Conservation (phyloP, 495 filamentous ascomycete species). For the Aspergillus haitiensis region DNA sequence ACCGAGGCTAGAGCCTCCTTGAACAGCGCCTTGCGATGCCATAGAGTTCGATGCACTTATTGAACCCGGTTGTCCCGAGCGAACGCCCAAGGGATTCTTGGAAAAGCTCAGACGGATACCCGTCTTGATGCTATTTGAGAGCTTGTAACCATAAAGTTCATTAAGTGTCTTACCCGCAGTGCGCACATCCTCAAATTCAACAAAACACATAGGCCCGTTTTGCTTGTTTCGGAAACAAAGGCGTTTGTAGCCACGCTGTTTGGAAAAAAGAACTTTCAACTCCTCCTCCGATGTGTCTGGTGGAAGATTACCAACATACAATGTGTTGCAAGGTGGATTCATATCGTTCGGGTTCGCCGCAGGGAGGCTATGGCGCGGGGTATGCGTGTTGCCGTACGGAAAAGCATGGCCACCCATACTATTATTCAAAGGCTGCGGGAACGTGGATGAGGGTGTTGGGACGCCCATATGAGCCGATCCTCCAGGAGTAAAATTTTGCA, state of each 20-base stretch:
- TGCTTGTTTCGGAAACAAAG: conserved; percentile 97
- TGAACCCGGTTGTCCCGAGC: conserved; percentile 66
- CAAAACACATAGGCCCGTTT: conserved; percentile 98
- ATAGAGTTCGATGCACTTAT: conserved; percentile 52
- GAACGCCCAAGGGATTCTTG: conserved; percentile 94
- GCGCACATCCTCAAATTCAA: conserved; percentile 94
- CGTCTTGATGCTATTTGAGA: conserved; percentile 93
- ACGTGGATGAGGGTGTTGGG: conserved; percentile 57
- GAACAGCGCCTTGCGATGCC: conserved; percentile 48
- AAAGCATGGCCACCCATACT: conserved; percentile 49
- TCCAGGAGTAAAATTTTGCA: conserved; percentile 48
- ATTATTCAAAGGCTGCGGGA: conserved; percentile 59
- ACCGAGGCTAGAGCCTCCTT: conserved; percentile 52
- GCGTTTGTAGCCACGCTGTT: conserved; percentile 92
- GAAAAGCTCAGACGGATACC: conserved; percentile 98
- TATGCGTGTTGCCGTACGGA: conserved; percentile 59
- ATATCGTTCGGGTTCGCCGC: conserved; percentile 95
- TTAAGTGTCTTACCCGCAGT: conserved; percentile 92
- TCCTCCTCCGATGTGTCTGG: conserved; percentile 95
- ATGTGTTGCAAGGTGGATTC: conserved; percentile 96
- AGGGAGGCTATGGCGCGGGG: conserved; percentile 70
- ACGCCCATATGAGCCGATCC: conserved; percentile 42
- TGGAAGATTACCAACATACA: conserved; percentile 96
- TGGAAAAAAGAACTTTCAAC: conserved; percentile 90
- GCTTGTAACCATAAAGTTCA: conserved; percentile 82